Base-by-base conservation (phyloP, 768 basidiomycete genomes). In the Pulveroboletus sp. region DNA sequence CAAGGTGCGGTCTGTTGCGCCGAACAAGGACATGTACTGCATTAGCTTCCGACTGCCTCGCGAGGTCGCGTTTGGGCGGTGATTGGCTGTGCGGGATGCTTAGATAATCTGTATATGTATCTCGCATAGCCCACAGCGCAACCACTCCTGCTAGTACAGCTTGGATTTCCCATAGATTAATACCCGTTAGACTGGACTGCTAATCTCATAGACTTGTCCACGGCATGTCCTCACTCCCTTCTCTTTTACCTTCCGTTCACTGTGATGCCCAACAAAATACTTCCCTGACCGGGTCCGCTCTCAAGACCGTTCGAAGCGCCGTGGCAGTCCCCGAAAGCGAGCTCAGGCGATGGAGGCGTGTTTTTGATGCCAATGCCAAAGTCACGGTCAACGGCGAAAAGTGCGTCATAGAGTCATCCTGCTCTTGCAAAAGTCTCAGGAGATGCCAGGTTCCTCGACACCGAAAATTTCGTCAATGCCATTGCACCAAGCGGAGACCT, bases 21-120 rank as follows among this genome's bases (percentile, higher is more conserved):
- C 95, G 7, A 88, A 83, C 69, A 98, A 99, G 70, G 87, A 93
- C 61, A 97, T 98, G 95, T 98, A 94, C 67, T 94, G 95, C 68
- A 80, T 99, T 46, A 87, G 87, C 66, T 98, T 99, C 75, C 68
- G 81, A 54, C 72, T 90, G 9, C 84, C 85, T 17, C 64, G 63
- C 38, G 67, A 61, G 32, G 72, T 74, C 9, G 77, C 76, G 5
- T 72, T 66, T 43, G 63, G 43, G 16, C 40, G 45, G 20, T 61
- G 44, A 61, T 49, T 33, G 33, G 42, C 16, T 19, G 29, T 41
- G 29, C 71, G 24, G 8, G 27, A 14, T 46, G 65, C 57, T 67
- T 67, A 67, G 40, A 40, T 67, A 67, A 67, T 63, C 53, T 31
- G n/a, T n/a, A 32, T 27, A 51, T 50, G 58, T 68, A 70, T 69